Conservation (phyloP, 2,329 filamentous ascomycete genomes). For the Aphanocladium album region DNA sequence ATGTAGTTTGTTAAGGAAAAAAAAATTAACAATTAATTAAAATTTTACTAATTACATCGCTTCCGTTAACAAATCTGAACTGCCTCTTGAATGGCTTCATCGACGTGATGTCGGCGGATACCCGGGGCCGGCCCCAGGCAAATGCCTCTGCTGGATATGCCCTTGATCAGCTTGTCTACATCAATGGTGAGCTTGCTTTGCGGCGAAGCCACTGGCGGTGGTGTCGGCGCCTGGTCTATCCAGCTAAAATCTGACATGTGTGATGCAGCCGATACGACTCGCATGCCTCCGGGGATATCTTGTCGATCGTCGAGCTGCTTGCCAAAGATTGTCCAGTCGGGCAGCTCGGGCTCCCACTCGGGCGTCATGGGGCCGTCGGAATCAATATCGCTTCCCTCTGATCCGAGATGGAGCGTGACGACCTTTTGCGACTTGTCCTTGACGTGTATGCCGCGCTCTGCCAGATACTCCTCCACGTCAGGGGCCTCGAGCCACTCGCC, state of each 20-base stretch:
- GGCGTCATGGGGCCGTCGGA: slow-evolving; percentile 1
- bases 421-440: not conserved
- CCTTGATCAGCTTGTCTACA: slow-evolving; percentile 5
- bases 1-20: not conserved
- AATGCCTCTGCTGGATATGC: not conserved
- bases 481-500: slow-evolving; percentile 13
- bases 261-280: not conserved
- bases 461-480: slow-evolving; percentile 12
- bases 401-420: slow-evolving; percentile 1
- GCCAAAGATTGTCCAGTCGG: slow-evolving; percentile 13
- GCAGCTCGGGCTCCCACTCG: slow-evolving; percentile 11
- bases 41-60: not conserved
- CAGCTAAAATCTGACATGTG: not conserved
- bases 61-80: not conserved
- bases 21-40: not conserved
- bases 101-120: slow-evolving; percentile 8
- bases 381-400: not conserved
- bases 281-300: slow-evolving; percentile 1
- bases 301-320: slow-evolving; percentile 6
- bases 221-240: not conserved
- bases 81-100: slow-evolving; percentile 12
- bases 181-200: slow-evolving; percentile 8
- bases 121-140: slow-evolving; percentile 12
- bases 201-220: not conserved
- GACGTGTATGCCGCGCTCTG: slow-evolving; percentile 9